Evolutionary conservation across 177 flowering plant species (phyloP), one percentile per base, ranked within the genome.

Genomic region (Telopea speciosissima): DNA sequence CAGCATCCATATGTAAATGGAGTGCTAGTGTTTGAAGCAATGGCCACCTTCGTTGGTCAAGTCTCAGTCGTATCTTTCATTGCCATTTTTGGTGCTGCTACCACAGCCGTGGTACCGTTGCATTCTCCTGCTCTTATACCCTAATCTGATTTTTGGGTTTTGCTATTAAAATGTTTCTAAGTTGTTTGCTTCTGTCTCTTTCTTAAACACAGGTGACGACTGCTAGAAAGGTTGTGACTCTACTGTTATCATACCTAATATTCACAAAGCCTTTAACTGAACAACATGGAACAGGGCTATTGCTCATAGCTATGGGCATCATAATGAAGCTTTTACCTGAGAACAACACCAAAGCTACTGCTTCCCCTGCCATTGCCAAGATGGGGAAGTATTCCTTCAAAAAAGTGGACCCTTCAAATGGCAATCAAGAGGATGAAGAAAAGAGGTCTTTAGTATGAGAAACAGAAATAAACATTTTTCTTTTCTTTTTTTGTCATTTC

Each of bases 1-100:
- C 91, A 93, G 98, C 98, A 93, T 78, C 89, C 75, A 9, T 94
- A 92, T 22, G 98, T 94, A 13, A 92, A 94, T 65, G 98, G 90
- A 3, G 98, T 94, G 72, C 78, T 94, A 33, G 82, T 94, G 33
- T 90, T 94, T 24, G 98, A 94, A 83, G 97, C 98, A 13, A 89
- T 92, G 97, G 98, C 98, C 52, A 94, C 98, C 0, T 94, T 84
- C 54, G 76, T 94, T 0, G 98, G 98, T 52, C 98, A 94, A 81
- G 92, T 94, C 26, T 94, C 98, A 0, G 98, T 94, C 42, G 83
- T 94, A 42, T 92, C 97, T 33, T 92, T 94, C 75, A 89, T 94
- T 71, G 98, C 98, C 58, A 25, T 94, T 10, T 92, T 94, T 66
- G 98, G 98, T 17, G 98, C 98, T 42, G 98, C 98, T 25, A 92